These are phyloP conservation scores for Candida montana DNA, from an alignment of 805 yeast genomes.

Conservation along the genomic window DNA sequence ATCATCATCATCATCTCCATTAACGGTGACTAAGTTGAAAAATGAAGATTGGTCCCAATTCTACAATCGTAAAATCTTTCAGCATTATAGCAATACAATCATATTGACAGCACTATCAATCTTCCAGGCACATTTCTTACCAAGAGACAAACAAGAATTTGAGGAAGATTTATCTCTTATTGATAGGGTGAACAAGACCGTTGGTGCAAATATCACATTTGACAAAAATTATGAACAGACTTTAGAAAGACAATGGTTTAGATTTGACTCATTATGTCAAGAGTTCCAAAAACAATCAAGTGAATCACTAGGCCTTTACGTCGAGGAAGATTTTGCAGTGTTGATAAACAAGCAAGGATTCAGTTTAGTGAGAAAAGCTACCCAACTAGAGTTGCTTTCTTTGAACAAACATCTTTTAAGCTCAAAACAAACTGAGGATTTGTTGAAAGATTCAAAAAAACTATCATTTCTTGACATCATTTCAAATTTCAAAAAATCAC, in stretches of 20 bases:
- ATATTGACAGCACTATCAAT: slow-evolving; percentile 49
- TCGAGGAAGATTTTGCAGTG: slow-evolving; percentile 29
- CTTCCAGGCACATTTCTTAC: slow-evolving; percentile 39
- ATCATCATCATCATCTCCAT: slow-evolving; percentile 9
- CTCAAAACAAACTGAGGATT: neutral
- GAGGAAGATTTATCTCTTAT: slow-evolving; percentile 26
- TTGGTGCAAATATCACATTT: slow-evolving; percentile 27
- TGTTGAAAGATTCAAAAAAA: slow-evolving; percentile 16
- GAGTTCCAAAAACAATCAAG: slow-evolving; percentile 58
- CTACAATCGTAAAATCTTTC: slow-evolving; percentile 42
- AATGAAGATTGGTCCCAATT: slow-evolving; percentile 32
- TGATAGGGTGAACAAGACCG: slow-evolving; percentile 28
- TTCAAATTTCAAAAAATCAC: slow-evolving; percentile 35
- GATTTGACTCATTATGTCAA: slow-evolving; percentile 64
- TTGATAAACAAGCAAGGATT: slow-evolving; percentile 32
- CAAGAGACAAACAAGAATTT: slow-evolving; percentile 21
- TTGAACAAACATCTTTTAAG: slow-evolving; percentile 23
- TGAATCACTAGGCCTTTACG: slow-evolving; percentile 52
- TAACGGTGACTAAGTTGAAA: slow-evolving; percentile 11
- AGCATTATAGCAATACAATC: slow-evolving; percentile 44
- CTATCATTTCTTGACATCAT: slow-evolving; percentile 29
- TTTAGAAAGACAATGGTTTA: slow-evolving; percentile 54
- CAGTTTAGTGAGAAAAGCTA: slow-evolving; percentile 30
- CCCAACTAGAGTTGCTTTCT: slow-evolving; percentile 30
- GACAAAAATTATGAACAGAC: slow-evolving; percentile 32